Evolutionary conservation across 1,284 basidiomycete species (phyloP).

Genomic region (Pseudozyma sp.): DNA sequence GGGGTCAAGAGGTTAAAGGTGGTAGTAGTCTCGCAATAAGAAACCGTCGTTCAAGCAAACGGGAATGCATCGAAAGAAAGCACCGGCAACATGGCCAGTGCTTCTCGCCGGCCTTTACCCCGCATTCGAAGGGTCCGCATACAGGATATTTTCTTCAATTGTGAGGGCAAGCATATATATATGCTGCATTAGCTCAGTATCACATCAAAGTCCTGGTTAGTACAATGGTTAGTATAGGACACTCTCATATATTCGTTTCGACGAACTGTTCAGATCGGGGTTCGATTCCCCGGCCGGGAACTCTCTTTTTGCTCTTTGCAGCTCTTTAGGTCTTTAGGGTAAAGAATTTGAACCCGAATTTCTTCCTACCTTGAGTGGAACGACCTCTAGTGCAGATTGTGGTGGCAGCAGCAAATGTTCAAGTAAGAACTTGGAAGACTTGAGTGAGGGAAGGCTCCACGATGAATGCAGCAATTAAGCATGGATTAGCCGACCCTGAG

Average conservation of each 20-base stretch:
- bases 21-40: background rate
- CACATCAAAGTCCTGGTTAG: conserved; percentile 24
- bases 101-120: conserved; percentile 6
- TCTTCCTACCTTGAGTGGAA: background rate
- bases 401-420: too few species aligned
- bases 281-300: conserved; percentile 56
- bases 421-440: too few species aligned
- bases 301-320: conserved; percentile 12
- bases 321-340: too few species aligned
- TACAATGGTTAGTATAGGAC: conserved; percentile 50
- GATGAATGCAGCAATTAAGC: too few species aligned
- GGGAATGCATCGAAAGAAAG: too few species aligned
- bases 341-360: too few species aligned
- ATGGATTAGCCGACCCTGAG: too few species aligned
- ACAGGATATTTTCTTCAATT: background rate
- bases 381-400: too few species aligned
- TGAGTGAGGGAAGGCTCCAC: too few species aligned
- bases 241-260: conserved; percentile 15
- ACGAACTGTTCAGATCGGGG: conserved; percentile 48
- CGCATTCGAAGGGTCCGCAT: conserved; percentile 3
- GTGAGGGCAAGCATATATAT: background rate
- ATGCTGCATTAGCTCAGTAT: background rate
- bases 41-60: too few species aligned
- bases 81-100: too few species aligned
- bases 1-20: too few species aligned